Percentiles rank a stretch among this genome's conserved stretches.
Evolutionary conservation across 2,329 filamentous ascomycete genomes (phyloP).

Genomic region (Cladosporium oxysporum): DNA sequence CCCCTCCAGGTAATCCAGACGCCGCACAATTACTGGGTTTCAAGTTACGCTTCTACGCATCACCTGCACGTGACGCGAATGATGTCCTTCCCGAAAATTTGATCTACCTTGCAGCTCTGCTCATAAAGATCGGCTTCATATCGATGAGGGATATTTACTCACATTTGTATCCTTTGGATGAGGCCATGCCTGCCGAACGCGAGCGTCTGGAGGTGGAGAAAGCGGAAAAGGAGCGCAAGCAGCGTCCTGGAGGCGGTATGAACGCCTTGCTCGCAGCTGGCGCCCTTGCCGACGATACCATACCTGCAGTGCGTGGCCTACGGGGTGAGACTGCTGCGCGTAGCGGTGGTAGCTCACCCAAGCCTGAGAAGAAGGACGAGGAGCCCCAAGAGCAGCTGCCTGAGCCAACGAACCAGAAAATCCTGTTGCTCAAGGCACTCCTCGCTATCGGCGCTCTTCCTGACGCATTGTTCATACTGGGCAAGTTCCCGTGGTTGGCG

Average conservation of each 20-base stretch:
- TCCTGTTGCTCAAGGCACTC: constrained; percentile 77
- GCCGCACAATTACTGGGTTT: constrained; percentile 95
- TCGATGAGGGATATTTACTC: constrained; percentile 88
- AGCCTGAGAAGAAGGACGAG: constrained; percentile 45
- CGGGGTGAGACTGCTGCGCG: constrained; percentile 49
- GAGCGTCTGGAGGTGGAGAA: constrained; percentile 72
- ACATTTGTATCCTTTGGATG: constrained; percentile 84
- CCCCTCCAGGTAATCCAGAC: constrained; percentile 82
- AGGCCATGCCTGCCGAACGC: constrained; percentile 75
- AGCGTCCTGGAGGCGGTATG: constrained; percentile 66
- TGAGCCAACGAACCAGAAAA: constrained; percentile 85
- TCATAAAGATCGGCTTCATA: constrained; percentile 97
- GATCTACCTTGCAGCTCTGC: constrained; percentile 83
- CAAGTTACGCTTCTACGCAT: constrained; percentile 94
- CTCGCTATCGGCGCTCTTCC: constrained; percentile 90
- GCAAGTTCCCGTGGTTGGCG: constrained; percentile 88
- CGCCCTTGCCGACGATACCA: constrained; percentile 79
- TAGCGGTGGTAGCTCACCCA: constrained; percentile 43
- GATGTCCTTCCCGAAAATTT: constrained; percentile 89
- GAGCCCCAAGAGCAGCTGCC: constrained; percentile 58
- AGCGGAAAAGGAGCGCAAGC: constrained; percentile 72
- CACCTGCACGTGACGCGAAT: constrained; percentile 68
- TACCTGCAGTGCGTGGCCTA: constrained; percentile 47
- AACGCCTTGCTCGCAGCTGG: constrained; percentile 89
- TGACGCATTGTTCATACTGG: constrained; percentile 88